Percentiles rank a stretch among this genome's conserved stretches.
Conservation (phyloP, 176 grass and related monocot genomes). For the Thinopyrum elongatum region DNA sequence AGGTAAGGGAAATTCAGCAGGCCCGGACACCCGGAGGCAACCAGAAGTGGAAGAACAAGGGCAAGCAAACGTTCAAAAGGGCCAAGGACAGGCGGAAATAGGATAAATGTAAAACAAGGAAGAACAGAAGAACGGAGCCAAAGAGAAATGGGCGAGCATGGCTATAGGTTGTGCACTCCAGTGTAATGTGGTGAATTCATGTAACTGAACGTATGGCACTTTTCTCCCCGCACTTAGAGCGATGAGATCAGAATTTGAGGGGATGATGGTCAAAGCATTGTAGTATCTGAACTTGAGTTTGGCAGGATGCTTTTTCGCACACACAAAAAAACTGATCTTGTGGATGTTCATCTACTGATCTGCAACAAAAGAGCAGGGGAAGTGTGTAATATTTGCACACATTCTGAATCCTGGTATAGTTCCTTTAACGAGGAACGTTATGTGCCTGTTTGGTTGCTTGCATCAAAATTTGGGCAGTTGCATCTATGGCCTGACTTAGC, state of each 20-base stretch:
- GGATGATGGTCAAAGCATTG: background rate
- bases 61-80: conserved; percentile 61
- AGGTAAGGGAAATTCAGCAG: conserved; percentile 74
- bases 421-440: too few species aligned
- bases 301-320: background rate
- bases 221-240: background rate
- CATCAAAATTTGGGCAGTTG: too few species aligned
- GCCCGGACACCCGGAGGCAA: conserved; percentile 46
- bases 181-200: background rate
- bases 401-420: background rate
- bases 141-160: background rate
- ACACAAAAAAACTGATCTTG: background rate
- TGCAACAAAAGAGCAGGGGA: background rate
- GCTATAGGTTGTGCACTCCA: background rate
- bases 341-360: background rate
- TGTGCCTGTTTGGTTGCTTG: too few species aligned
- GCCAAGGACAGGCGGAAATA: conserved; percentile 71
- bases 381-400: background rate
- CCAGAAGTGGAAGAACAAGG: conserved; percentile 85
- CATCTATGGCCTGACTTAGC: too few species aligned
- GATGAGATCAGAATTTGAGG: background rate
- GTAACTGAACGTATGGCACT: background rate
- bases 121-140: background rate
- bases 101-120: background rate
- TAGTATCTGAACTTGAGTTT: background rate